Base-by-base conservation (phyloP, 2,329 filamentous ascomycete species). In the Aspergillus hiratsukae region DNA sequence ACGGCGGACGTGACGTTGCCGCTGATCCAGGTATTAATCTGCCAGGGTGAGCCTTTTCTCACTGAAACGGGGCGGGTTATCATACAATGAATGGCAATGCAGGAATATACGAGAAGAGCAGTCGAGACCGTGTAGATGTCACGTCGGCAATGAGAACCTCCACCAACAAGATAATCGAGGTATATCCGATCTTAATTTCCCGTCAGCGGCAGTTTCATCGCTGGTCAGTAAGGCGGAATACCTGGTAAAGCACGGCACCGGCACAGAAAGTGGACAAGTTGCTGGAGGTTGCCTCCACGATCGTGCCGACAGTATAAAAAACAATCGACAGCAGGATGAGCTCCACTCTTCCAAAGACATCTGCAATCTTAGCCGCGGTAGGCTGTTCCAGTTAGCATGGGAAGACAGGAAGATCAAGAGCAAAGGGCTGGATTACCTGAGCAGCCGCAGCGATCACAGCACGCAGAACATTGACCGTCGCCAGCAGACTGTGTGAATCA, bases 81-180 rank as follows among this genome's bases (percentile, higher is more conserved):
- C 71, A 64, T 59, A 77, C 75, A 48, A 86, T 65, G 63, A 84
- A 86, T 0, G 84, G 84, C 3, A 80, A 66, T 0, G 81, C 81
- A 0, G 83, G 83, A n/a, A 87, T 73, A 64, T 86, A 88, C 49
- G 82, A 85, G 75, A 87, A 87, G 62, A 88, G 75, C 8, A 88
- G 75, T 65, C 86, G 83, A 10, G 83, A 78, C 14, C 84, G 80
- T 6, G 83, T 81, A 1, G 85, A 87, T 1, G 85, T 86, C 27
- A 85, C 78, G 61, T 88, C 86, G 48, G 80, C 85, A 48, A 88
- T 75, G 57, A 88, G 79, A 63, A 88, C 82, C 69, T 88, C 84
- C 23, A 87, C 77, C 1, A 88, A 76, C 11, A 88, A 72, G 19
- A 85, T 75, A 27, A 87, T 75, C 62, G 78, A 78, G 10, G 85